Base-by-base conservation (phyloP, 2,329 filamentous ascomycete genomes). In the Penicillium sp. region DNA sequence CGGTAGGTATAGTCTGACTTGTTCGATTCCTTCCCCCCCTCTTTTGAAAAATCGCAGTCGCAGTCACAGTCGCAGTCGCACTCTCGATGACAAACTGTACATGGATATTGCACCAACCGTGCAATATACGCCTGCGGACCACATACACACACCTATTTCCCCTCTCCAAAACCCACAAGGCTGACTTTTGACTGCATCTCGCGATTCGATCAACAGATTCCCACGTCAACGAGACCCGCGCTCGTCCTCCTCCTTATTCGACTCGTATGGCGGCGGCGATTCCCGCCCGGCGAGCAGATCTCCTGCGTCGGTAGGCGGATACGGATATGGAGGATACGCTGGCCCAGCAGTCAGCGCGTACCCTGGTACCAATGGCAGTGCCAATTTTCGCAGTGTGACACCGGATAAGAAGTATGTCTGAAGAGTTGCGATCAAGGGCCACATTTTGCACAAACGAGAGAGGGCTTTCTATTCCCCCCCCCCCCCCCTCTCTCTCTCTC, bases 201-300 rank as follows among this genome's bases (percentile, higher is more conserved):
- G 18, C 18, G 2, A 18, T 6, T 9, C 24, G 11, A 9, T n/a
- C 26, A 33, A 45, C 52, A 86, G 85, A 74, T 88, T 87, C 68
- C 77, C 81, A 59, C 72, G 77, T 60, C 85, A 89, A 74, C 67
- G 69, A 47, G 69, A 72, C 79, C 85, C 73, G 77, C 88, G 73
- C 78, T 82, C 62, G 76, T 67, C 85, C 63, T 84, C 81, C 64
- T 83, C 83, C 56, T 81, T 90, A 55, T 90, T 90, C 71, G 84
- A 86, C 57, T 83, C 83, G 59, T 90, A 89, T 70, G 82, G 78
- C 55, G 78, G 78, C 54, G 78, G 78, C 58, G 73, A 74, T 62
- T 75, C 73, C 52, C 63, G 68, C 28, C 66, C 69, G 3, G 57
- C 59, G 25, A 70, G 66, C 50, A 64, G 62, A 50, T 71, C 70